Conservation (phyloP, 2,329 filamentous ascomycete genomes). For the Ophiostoma novo-ulmi region DNA sequence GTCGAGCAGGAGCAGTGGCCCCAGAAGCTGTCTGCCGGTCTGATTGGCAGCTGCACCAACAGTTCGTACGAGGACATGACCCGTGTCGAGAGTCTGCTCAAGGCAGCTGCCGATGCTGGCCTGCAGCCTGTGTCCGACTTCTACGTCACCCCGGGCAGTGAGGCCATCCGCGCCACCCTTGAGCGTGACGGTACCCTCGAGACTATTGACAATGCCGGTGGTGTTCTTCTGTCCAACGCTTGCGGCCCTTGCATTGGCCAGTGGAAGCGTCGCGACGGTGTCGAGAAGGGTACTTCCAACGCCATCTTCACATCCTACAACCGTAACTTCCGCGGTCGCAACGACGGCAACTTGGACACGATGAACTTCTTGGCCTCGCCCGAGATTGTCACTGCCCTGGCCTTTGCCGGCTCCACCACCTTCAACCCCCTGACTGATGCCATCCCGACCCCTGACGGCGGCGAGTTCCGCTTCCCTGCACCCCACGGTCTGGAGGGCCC, state of each 20-base stretch:
- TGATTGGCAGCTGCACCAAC: slow-evolving; percentile 98
- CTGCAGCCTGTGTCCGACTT: slow-evolving; percentile 85
- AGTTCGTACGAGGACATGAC: slow-evolving; percentile 99
- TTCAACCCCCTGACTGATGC: slow-evolving; percentile 94
- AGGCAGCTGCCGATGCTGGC: slow-evolving; percentile 84
- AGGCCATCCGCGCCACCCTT: slow-evolving; percentile 92
- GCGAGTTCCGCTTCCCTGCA: slow-evolving; percentile 77
- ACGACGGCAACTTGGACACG: slow-evolving; percentile 91
- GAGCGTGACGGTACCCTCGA: slow-evolving; percentile 81
- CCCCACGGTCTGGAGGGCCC: slow-evolving; percentile 66
- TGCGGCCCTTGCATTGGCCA: slow-evolving; percentile 93
- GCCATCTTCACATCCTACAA: slow-evolving; percentile 98
- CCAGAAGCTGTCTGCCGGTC: slow-evolving; percentile 78
- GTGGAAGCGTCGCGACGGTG: slow-evolving; percentile 86
- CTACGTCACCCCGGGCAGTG: slow-evolving; percentile 93
- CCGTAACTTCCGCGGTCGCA: slow-evolving; percentile 94
- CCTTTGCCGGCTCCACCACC: slow-evolving; percentile 83
- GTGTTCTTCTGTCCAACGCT: slow-evolving; percentile 86
- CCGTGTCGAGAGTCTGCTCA: slow-evolving; percentile 84
- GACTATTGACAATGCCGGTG: slow-evolving; percentile 81
- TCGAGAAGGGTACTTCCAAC: slow-evolving; percentile 79
- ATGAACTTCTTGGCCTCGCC: slow-evolving; percentile 99
- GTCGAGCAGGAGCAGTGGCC: slow-evolving; percentile 87
- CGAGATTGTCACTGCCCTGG: slow-evolving; percentile 93
- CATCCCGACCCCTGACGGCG: slow-evolving; percentile 72